Evolutionary conservation across 31 red algal species (phyloP), one percentile per base, ranked within the genome.

Genomic region (Endocladia muricata): DNA sequence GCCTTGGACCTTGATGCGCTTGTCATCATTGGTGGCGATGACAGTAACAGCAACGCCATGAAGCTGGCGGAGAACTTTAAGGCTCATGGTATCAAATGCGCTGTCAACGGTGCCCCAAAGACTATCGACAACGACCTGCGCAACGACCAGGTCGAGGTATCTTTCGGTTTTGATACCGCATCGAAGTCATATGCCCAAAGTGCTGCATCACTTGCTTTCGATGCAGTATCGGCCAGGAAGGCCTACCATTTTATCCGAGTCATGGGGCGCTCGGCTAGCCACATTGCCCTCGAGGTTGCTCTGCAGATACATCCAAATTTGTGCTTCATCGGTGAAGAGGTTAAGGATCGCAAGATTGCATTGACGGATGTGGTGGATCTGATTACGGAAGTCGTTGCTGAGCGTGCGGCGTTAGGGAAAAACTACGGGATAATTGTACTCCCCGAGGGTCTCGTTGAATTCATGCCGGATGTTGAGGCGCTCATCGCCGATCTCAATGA

Each of bases 101-200:
- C 55, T 61, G 96, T 98, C 42, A 83, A 92, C 47, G 96, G 96
- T 7, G 92, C 81, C 21, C 96, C 96, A 33, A 98, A 98, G 72
- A 98, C 96, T 31, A 94, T 98, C 74, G 96, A 98, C 61, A 90
- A 86, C 48, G 96, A 98, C 56, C 68, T 98, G 78, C 75, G 92
- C 8, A 94, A 94, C 75, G 84, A 49, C 26, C 81, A 94, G 41
- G 70, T 98, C 48, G 88, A 98, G 85, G 76, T 84, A 11, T 91
- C 84, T 1, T 98, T 98, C 51, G 96, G 96, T 36, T 98, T 98
- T 74, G 96, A 98, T 69, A 94, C 96, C n/a, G 91, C 96, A 30
- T 57, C 58, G 41, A 98, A 98, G 76, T 55, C 75, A 3, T 98
- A 98, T 60, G 74, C 92, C 4, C 76, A 95, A 61, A 83, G 90